Evolutionary conservation across 225 moss, liverwort and hornwort species (phyloP).

Genomic region (Physcomitrellopsis africana): DNA sequence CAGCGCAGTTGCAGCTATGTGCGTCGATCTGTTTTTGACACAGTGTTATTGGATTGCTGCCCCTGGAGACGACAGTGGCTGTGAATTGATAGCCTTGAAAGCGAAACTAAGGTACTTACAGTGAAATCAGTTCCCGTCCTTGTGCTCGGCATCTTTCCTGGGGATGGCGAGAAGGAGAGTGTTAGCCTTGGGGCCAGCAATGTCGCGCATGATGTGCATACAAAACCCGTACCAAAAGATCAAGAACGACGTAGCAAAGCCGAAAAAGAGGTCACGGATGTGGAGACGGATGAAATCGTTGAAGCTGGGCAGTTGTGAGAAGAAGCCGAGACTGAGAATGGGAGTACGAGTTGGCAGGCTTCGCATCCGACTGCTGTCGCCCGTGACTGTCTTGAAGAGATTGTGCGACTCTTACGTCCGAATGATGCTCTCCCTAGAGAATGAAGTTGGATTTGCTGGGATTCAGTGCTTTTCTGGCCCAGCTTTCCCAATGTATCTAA

Average conservation of each 20-base stretch:
- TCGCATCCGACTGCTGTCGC: constrained; percentile 7
- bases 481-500: constrained; percentile 22
- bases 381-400: no score
- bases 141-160: no score
- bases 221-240: constrained; percentile 25
- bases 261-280: constrained; percentile 14
- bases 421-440: constrained; percentile 27
- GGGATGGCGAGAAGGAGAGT: constrained; percentile 31
- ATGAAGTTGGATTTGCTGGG: not conserved
- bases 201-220: constrained; percentile 25
- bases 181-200: constrained; percentile 28
- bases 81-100: no score
- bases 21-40: no score
- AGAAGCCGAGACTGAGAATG: constrained; percentile 15
- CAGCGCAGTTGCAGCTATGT: no score
- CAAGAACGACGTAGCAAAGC: constrained; percentile 13
- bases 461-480: not conserved
- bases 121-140: no score
- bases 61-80: no score
- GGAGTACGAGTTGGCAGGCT: constrained; percentile 21
- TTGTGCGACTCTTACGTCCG: constrained; percentile 18
- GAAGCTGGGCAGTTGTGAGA: constrained; percentile 12
- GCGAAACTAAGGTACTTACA: no score
- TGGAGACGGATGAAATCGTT: constrained; percentile 27
- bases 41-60: no score